These are phyloP conservation scores for Tuber borchii DNA, from an alignment of 495 filamentous ascomycete species.

Conservation along the genomic window DNA sequence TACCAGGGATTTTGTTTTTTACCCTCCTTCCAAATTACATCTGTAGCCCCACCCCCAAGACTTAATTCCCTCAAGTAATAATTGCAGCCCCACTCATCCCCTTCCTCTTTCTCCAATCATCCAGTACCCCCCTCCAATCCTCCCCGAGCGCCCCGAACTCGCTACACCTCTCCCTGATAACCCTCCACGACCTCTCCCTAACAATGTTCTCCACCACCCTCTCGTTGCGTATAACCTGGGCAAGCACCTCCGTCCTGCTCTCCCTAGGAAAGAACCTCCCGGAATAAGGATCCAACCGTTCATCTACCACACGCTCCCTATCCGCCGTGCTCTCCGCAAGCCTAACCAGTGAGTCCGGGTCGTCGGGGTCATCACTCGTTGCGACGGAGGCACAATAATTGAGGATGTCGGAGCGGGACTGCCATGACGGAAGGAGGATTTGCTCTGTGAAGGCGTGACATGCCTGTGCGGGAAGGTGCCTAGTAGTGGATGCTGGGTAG, in stretches of 20 bases:
- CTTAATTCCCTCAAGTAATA: background rate
- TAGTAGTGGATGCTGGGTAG: constrained; percentile 50
- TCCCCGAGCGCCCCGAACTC: constrained; percentile 52
- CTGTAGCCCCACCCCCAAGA: background rate
- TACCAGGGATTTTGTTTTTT: background rate
- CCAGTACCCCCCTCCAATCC: constrained; percentile 50
- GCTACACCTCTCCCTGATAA: constrained; percentile 74
- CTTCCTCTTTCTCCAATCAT: constrained; percentile 53
- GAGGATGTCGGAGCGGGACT: constrained; percentile 73
- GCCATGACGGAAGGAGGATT: constrained; percentile 84
- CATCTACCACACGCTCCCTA: constrained; percentile 72
- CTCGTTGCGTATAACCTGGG: constrained; percentile 72
- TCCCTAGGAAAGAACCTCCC: constrained; percentile 77
- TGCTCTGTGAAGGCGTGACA: constrained; percentile 70
- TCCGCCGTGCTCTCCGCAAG: constrained; percentile 63
- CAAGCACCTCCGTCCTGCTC: constrained; percentile 74
- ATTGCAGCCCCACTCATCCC: constrained; percentile 24
- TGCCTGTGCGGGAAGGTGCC: constrained; percentile 46
- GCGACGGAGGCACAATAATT: constrained; percentile 87
- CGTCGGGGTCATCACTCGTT: constrained; percentile 76
- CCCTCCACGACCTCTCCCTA: constrained; percentile 69
- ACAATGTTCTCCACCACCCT: constrained; percentile 81
- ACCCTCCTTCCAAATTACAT: background rate
- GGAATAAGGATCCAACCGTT: constrained; percentile 87
- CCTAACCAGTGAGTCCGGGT: constrained; percentile 68